Base-by-base conservation (phyloP, 345 rosid species). In the Gossypium turneri region DNA sequence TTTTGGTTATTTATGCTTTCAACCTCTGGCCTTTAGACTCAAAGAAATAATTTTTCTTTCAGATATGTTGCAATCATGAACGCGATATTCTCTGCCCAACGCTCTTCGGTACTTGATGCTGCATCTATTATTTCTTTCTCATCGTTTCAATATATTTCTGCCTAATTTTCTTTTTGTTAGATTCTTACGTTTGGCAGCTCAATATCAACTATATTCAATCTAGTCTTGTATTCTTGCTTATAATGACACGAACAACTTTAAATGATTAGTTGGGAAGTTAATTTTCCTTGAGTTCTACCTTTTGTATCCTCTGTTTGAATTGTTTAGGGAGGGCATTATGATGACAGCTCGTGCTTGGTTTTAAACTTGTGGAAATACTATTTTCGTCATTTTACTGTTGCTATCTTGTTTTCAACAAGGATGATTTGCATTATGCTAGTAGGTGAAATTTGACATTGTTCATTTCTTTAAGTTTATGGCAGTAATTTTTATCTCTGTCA, bases 61-160 rank as follows among this genome's bases (percentile, higher is more conserved):
- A 92, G 98, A 87, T 94, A 92, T 80, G 98, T 94, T 76, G 92
- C 99, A 68, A 86, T 94, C 81, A 94, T 93, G 99, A 94, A 93
- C 77, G 80, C 99, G 43, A 94, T 93, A 83, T 94, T 92, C 86
- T 94, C 98, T 72, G 97, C 98, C 9, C 98, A 94, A 65, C 93
- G 89, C 43, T 89, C 93, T 12, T 86, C 84, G 99, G 99, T 90
- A 90, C 65, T 55, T 67, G 59, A n/a, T 48, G 3, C 48, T 24
- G 34, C 69, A 61, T 11, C 27, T 17, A 27, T 1, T 48, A 25
- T 47, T 73, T 45, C 27, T 73, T 73, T 59, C 76, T 73, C 67
- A 25, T 58, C 10, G 15, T 20, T 72, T 72, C 13, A 72, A 27
- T 68, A 2, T 56, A 19, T 20, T 38, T 43, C 59, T 22, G 41